These are phyloP conservation scores for Amanita pallidorosea DNA, from an alignment of 768 basidiomycete genomes.

Conservation along the genomic window DNA sequence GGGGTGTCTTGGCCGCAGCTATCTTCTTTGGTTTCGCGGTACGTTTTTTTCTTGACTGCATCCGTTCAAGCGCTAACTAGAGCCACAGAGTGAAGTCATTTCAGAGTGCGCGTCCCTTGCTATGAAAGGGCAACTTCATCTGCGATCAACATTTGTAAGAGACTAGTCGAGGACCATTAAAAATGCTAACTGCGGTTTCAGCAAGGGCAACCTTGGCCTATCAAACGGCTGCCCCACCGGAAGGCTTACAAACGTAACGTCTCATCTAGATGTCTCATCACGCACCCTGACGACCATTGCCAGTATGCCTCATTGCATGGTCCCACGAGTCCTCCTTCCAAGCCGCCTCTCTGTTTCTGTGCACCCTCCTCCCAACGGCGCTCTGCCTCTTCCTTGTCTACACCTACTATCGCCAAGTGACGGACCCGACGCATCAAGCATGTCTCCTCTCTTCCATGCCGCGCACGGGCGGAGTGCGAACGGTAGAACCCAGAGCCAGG, in stretches of 20 bases:
- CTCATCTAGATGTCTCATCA: not conserved
- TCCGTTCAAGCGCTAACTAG: not conserved
- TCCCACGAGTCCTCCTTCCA: slow-evolving; percentile 24
- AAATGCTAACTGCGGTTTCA: slow-evolving; percentile 7
- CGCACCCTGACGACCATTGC: not conserved
- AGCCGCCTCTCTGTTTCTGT: slow-evolving; percentile 25
- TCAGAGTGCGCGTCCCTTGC: slow-evolving; percentile 24
- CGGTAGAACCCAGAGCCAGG: not conserved
- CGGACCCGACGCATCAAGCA: slow-evolving; percentile 25
- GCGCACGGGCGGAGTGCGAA: slow-evolving; percentile 5
- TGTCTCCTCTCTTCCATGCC: slow-evolving; percentile 13
- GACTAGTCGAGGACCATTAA: not conserved
- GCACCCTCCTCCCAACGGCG: slow-evolving; percentile 25
- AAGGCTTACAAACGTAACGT: slow-evolving; percentile 27
- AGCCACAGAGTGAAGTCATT: slow-evolving; percentile 25
- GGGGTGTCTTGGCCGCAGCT: slow-evolving; percentile 23
- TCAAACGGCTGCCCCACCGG: slow-evolving; percentile 13
- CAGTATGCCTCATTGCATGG: slow-evolving; percentile 31
- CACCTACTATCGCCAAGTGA: slow-evolving; percentile 29
- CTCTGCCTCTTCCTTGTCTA: slow-evolving; percentile 25
- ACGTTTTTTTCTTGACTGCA: slow-evolving; percentile 12
- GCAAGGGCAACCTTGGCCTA: slow-evolving; percentile 23
- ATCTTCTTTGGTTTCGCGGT: slow-evolving; percentile 30
- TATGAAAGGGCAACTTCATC: slow-evolving; percentile 19
- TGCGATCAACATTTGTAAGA: slow-evolving; percentile 28